Base-by-base conservation (phyloP, 768 basidiomycete genomes). In the Pholiota conissans region DNA sequence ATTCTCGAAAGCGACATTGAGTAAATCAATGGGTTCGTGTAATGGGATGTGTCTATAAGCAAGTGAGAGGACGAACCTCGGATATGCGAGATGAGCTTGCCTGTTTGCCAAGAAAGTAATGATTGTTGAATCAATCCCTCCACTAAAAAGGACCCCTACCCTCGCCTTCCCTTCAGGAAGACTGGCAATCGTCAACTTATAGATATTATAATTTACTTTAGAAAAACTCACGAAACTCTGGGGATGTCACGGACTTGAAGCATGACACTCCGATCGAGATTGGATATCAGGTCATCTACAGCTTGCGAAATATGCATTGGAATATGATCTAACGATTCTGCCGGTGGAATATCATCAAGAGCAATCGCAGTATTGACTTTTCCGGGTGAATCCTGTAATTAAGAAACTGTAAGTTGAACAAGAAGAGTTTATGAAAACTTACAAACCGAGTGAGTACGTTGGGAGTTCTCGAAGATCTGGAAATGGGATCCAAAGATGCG, bases 1-100 rank as follows among this genome's bases (percentile, higher is more conserved):
- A 66, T 97, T 97, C 68, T 98, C 94, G 63, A 98, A 98, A 1
- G 93, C 92, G 4, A 98, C 93, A 64, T 97, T 97, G 7, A 98
- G 76, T 1, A 98, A 75, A 67, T 98, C 95, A 50, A 98, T 93
- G 0, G 93, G 90, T 67, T 97, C 94, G 45, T 84, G 77, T 16
- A 74, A 49, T 9, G 91, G 86, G 30, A 94, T 68, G 68, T 92
- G 83, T 57, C 94, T 95, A 59, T 22, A 11, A 18, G 11, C 2
- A 22, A 42, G 35, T 52, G 16, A 58, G 29, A 45, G 14, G 29
- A 49, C 37, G 14, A 45, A 46, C 14, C 11, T 32, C 14, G 34
- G n/a, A n/a, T n/a, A n/a, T n/a, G n/a, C n/a, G n/a, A n/a, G n/a
- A n/a, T 26, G 28, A 66, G 27, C 81, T 51, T 65, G 91, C 89